Evolutionary conservation across 2,329 filamentous ascomycete genomes (phyloP).

Genomic region (Chrysoporthe austroafricana): DNA sequence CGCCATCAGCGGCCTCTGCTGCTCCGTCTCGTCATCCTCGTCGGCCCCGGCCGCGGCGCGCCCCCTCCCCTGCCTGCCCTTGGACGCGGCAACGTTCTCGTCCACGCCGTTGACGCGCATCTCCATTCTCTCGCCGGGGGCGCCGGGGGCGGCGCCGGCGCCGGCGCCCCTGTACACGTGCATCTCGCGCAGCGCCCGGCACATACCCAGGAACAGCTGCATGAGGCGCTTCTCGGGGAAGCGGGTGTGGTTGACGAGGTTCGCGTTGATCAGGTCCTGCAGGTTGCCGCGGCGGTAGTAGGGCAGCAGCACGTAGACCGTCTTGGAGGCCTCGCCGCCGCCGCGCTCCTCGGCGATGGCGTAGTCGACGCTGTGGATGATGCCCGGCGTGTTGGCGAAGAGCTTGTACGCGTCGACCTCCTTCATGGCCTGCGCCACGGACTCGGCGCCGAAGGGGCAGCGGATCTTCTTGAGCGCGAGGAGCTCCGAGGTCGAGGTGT

Average conservation of each 20-base stretch:
- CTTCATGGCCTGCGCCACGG: slow-evolving; percentile 89
- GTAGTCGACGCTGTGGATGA: slow-evolving; percentile 86
- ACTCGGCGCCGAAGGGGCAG: slow-evolving; percentile 96
- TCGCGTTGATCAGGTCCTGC: slow-evolving; percentile 98
- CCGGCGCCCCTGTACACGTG: slow-evolving; percentile 75
- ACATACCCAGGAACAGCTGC: slow-evolving; percentile 90
- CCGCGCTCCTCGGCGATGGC: slow-evolving; percentile 75
- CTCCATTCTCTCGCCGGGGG: slow-evolving; percentile 53
- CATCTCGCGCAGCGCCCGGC: slow-evolving; percentile 85
- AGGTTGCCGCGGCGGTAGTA: slow-evolving; percentile 96
- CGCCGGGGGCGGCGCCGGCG: slow-evolving; percentile 15
- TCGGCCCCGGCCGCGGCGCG: slow-evolving; percentile 51
- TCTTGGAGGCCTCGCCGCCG: slow-evolving; percentile 71
- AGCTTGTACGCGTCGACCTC: slow-evolving; percentile 97
- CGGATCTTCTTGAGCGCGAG: slow-evolving; percentile 98
- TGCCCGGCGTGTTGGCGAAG: slow-evolving; percentile 80
- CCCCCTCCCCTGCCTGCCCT: slow-evolving; percentile 47
- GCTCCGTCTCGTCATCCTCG: slow-evolving; percentile 71
- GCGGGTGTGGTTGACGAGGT: slow-evolving; percentile 88
- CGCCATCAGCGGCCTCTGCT: slow-evolving; percentile 83
- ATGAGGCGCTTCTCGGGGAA: slow-evolving; percentile 90
- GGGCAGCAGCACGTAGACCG: slow-evolving; percentile 92
- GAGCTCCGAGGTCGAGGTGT: slow-evolving; percentile 78
- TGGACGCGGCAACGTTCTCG: slow-evolving; percentile 41
- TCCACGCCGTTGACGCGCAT: slow-evolving; percentile 48